These are phyloP conservation scores for Phyllostachys edulis DNA, from an alignment of 176 grass and related monocot genomes.

Conservation along the genomic window DNA sequence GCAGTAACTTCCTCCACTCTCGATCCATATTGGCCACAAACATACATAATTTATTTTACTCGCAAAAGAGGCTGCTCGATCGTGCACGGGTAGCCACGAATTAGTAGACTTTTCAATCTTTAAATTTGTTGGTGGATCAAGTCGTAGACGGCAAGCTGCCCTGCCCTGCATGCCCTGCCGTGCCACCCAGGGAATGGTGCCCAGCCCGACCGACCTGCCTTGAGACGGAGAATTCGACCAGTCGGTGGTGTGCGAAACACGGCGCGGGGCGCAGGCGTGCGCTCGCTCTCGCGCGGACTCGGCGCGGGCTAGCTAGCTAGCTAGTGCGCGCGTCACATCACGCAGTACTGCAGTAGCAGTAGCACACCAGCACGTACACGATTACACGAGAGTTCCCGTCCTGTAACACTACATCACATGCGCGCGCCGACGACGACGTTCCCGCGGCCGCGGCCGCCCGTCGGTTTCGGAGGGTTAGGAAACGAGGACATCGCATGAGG, in stretches of 20 bases:
- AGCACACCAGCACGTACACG: neutral
- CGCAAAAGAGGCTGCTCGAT: neutral
- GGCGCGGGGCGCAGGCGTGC: neutral
- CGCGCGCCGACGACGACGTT: slow-evolving; percentile 7
- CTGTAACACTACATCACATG: slow-evolving; percentile 18
- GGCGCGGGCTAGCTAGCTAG: no score
- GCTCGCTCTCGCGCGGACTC: neutral
- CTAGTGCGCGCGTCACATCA: neutral
- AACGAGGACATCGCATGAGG: neutral
- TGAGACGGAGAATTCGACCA: neutral
- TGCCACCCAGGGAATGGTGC: slow-evolving; percentile 30
- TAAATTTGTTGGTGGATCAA: neutral
- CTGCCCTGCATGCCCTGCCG: slow-evolving; percentile 23
- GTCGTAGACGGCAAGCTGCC: slow-evolving; percentile 32
- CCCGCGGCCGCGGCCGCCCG: neutral
- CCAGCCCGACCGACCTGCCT: neutral
- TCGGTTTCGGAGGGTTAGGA: neutral
- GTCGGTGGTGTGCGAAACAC: neutral
- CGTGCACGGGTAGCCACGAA: neutral
- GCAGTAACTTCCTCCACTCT: neutral
- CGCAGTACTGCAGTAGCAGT: neutral
- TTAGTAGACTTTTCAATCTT: neutral
- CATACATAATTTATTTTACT: neutral
- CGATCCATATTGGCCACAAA: neutral
- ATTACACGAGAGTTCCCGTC: neutral